Evolutionary conservation across 208 protist genomes (phyloP).

Genomic region (Leishmania guyanensis): DNA sequence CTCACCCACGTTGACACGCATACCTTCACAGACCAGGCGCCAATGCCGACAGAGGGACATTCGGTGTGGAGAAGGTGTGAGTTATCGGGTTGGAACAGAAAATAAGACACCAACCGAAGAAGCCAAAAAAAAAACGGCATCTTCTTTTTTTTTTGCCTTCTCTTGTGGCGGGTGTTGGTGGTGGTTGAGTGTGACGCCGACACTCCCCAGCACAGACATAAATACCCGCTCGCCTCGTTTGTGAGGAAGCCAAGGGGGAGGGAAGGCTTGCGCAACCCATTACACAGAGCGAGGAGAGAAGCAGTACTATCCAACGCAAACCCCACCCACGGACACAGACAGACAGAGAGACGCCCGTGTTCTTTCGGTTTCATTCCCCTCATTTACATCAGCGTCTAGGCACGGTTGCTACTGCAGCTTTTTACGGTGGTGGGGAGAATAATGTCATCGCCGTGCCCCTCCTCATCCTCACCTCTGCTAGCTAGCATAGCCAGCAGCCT

Average conservation of each 20-base stretch:
- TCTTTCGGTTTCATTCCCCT: no score
- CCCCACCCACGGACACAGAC: neutral
- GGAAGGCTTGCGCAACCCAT: neutral
- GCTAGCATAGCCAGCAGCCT: neutral
- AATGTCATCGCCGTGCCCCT: neutral
- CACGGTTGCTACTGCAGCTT: neutral
- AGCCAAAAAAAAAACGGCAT: no score
- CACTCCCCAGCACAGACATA: neutral
- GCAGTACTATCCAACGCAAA: neutral
- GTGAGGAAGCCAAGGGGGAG: neutral
- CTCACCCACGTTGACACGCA: neutral
- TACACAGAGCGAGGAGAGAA: neutral
- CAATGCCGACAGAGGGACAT: neutral
- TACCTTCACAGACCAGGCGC: neutral
- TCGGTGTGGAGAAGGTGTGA: neutral
- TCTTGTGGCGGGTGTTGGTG: neutral
- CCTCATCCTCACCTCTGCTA: neutral
- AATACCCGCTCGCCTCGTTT: neutral
- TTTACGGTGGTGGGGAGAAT: neutral
- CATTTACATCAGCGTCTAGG: neutral
- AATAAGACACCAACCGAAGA: neutral
- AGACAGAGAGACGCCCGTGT: neutral
- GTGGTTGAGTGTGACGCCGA: neutral
- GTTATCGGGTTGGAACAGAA: neutral
- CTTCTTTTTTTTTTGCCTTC: neutral